Base-by-base conservation (phyloP, 2,329 filamentous ascomycete genomes). In the Emmonsia crescens region DNA sequence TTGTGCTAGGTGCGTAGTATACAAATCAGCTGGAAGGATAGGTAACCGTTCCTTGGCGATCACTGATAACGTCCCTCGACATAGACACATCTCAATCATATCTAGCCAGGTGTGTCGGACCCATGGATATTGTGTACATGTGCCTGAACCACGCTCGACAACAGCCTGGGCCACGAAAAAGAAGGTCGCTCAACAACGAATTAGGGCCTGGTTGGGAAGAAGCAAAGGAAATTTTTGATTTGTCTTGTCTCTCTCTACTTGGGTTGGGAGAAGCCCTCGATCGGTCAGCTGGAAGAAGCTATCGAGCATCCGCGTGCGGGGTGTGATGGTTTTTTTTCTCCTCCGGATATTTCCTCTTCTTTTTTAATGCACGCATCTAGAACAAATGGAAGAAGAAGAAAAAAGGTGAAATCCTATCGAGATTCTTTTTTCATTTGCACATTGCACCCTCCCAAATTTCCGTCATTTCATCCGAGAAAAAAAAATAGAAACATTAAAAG, bases 391-490 rank as follows among this genome's bases (percentile, higher is more conserved):
- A 21, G 6, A n/a, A 36, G 3, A 36, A 29, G 16, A 19, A 12
- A 29, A 27, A 19, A 12, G 12, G 46, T 29, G 46, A 49, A 29
- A 44, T 44, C 21, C 29, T 3, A 36, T 56, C 21, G 33, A 56
- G 31, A 56, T 56, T 27, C n/a, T 24, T 40, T 54, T 54, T 56
- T 56, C 12, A 24, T 56, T 57, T 33, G 31, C 52, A 24, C 16
- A 36, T 60, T 62, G 29, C 40, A 59, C 55, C 60, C 49, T 49
- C 63, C 63, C 63, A 61, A 58, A 48, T 60, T 62, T 62, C 62
- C 63, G 61, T 65, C 40, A 62, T 63, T 59, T 63, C 59, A 49
- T 62, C 55, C 49, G 61, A 57, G 16, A 60, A 58, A 64, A 63
- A 58, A 46, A 57, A 59, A 63, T 38, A 58, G 59, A 58, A 59